A percentile compares a stretch with the other conserved stretches of the same genome.
Conservation (phyloP, 2,329 filamentous ascomycete genomes). For the Rhexocercosporidium sp. region DNA sequence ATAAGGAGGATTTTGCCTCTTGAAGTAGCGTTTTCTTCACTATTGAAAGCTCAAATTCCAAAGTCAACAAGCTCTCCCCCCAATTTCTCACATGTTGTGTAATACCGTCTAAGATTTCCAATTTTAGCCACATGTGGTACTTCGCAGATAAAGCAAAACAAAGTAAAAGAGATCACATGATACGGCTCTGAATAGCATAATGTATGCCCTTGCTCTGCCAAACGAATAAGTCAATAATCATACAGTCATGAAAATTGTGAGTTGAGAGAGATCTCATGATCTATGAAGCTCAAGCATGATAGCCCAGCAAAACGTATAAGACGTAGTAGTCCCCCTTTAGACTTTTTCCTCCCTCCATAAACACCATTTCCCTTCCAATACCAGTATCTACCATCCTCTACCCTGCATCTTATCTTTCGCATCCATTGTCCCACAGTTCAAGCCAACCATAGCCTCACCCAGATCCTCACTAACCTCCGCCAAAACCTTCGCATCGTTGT, state of each 20-base stretch:
- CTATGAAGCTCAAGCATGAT: background rate
- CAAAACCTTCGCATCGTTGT: slow-evolving; percentile 80
- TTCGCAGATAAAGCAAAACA: background rate
- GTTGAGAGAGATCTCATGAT: slow-evolving; percentile 7
- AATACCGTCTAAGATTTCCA: too few species aligned
- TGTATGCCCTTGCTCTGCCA: background rate
- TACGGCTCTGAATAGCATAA: too few species aligned
- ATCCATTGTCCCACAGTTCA: slow-evolving; percentile 81
- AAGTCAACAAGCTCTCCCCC: too few species aligned
- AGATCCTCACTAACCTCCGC: slow-evolving; percentile 87
- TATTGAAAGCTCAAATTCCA: too few species aligned
- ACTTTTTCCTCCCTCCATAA: background rate
- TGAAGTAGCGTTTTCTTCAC: background rate
- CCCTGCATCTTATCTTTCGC: slow-evolving; percentile 82
- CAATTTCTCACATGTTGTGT: too few species aligned
- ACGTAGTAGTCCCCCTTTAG: background rate
- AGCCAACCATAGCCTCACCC: slow-evolving; percentile 98
- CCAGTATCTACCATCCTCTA: slow-evolving; percentile 75
- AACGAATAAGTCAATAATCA: background rate
- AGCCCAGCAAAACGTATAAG: background rate
- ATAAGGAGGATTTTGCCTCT: background rate
- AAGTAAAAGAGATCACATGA: too few species aligned
- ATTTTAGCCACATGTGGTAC: too few species aligned
- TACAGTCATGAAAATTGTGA: background rate
- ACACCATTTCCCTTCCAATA: background rate